phyloP scores from a whole-genome alignment of 2,329 filamentous ascomycete genomes.

The Coniosporium tulheliwenetii region DNA sequence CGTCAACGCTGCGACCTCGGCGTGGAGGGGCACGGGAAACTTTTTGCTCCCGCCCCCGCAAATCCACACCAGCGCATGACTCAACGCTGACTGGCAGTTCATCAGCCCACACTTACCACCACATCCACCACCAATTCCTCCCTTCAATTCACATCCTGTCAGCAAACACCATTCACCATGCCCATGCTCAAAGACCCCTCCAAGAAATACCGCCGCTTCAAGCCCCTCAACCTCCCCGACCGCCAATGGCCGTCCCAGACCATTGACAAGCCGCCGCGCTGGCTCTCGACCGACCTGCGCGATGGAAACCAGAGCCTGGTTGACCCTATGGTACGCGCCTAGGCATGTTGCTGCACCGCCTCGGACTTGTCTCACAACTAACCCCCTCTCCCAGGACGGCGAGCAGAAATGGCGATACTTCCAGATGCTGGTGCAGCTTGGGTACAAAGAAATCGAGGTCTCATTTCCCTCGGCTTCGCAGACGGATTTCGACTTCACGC shows the following conservation, averaged over 20 bases:
- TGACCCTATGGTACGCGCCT: constrained; percentile 65
- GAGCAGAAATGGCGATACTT: constrained; percentile 95
- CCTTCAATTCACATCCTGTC: too few species aligned
- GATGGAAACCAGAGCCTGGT: constrained; percentile 91
- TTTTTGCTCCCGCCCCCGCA: too few species aligned
- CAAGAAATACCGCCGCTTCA: constrained; percentile 60
- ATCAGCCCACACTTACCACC: too few species aligned
- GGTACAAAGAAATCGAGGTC: constrained; percentile 96
- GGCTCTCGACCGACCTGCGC: constrained; percentile 76
- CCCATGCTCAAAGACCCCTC: constrained; percentile 54
- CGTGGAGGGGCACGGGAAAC: too few species aligned
- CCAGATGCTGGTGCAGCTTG: constrained; percentile 79
- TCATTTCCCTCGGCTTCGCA: constrained; percentile 90
- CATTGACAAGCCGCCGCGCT: constrained; percentile 72
- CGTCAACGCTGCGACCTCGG: too few species aligned
- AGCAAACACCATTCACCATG: background rate
- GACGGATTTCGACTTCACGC: constrained; percentile 91
- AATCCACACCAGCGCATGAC: too few species aligned
- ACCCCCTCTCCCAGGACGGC: constrained; percentile 46
- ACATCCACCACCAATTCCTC: too few species aligned
- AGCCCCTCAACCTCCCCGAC: constrained; percentile 49
- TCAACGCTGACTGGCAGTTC: too few species aligned
- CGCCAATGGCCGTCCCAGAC: constrained; percentile 73
- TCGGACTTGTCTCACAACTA: background rate
- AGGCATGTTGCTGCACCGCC: background rate